A percentile compares a stretch with the other conserved stretches of the same genome.
These are phyloP conservation scores for Monosporascus sp. DNA, from an alignment of 2,329 filamentous ascomycete species.

Conservation along the genomic window DNA sequence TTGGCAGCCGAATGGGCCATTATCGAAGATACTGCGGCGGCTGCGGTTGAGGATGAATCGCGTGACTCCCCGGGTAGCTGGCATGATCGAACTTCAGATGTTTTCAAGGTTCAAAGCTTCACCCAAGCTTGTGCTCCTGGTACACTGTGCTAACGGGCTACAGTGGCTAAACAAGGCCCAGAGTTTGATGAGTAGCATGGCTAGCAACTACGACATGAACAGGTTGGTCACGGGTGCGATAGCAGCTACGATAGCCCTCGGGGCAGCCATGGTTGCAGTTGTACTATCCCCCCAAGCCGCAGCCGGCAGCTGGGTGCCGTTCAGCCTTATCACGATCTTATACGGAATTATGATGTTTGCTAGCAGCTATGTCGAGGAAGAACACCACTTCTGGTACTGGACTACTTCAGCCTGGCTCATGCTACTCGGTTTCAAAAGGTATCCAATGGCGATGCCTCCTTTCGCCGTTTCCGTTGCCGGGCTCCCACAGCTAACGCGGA, in stretches of 20 bases:
- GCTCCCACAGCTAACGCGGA: neutral
- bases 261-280: conserved; percentile 31
- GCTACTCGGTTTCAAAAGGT: conserved; percentile 44
- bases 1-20: conserved; percentile 66
- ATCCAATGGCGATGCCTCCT: neutral
- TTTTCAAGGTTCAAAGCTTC: conserved; percentile 32
- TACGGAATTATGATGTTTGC: conserved; percentile 95
- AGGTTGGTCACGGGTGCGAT: conserved; percentile 48
- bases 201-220: conserved; percentile 81
- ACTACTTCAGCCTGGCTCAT: conserved; percentile 64
- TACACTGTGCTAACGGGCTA: conserved; percentile 12
- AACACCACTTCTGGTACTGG: conserved; percentile 99
- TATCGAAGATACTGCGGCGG: conserved; percentile 21
- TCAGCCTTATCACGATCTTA: conserved; percentile 47
- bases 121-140: neutral
- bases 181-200: conserved; percentile 76
- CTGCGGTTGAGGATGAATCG: conserved; percentile 1
- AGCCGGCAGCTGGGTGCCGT: conserved; percentile 30
- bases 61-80: conserved; percentile 3
- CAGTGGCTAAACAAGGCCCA: conserved; percentile 70
- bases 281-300: conserved; percentile 25
- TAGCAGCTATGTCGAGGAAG: conserved; percentile 95
- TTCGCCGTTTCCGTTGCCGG: neutral
- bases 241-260: conserved; percentile 30
- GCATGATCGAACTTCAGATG: conserved; percentile 35